Conservation (phyloP, 768 basidiomycete species). For the Suillus hirtellus region DNA sequence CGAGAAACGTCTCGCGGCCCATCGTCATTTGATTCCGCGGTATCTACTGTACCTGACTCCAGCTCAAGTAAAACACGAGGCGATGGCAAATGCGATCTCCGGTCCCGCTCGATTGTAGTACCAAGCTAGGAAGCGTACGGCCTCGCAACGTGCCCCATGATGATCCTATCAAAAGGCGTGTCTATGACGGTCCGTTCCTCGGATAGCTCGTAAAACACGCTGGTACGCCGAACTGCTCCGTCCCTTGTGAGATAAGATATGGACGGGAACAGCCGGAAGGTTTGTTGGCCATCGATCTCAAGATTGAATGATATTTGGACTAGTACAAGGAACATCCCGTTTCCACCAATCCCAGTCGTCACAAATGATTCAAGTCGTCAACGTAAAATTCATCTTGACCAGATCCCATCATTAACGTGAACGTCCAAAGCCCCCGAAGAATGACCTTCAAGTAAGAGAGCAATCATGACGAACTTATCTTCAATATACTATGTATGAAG, state of each 20-base stretch:
- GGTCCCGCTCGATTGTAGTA: neutral
- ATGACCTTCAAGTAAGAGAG: neutral
- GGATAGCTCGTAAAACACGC: constrained; percentile 6
- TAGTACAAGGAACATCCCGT: constrained; percentile 5
- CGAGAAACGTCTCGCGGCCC: neutral
- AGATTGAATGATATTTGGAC: neutral
- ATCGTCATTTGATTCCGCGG: constrained; percentile 9
- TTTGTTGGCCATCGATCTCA: neutral
- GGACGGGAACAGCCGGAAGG: neutral
- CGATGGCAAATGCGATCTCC: neutral
- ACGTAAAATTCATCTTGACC: neutral
- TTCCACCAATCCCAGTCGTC: neutral
- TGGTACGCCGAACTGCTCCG: neutral
- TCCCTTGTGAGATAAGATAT: constrained; percentile 5
- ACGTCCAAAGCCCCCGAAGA: neutral
- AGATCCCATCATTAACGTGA: constrained; percentile 3
- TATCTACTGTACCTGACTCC: constrained; percentile 3
- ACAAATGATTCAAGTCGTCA: neutral
- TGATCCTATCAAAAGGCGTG: constrained; percentile 7
- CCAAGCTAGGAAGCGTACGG: neutral
- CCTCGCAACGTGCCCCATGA: neutral
- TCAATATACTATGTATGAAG: too few species aligned
- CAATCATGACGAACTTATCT: constrained; percentile 1
- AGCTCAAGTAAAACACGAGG: neutral
- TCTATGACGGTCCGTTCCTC: neutral